Conservation (phyloP, 2,329 filamentous ascomycete genomes). For the Nothomitra cinnamomea region DNA sequence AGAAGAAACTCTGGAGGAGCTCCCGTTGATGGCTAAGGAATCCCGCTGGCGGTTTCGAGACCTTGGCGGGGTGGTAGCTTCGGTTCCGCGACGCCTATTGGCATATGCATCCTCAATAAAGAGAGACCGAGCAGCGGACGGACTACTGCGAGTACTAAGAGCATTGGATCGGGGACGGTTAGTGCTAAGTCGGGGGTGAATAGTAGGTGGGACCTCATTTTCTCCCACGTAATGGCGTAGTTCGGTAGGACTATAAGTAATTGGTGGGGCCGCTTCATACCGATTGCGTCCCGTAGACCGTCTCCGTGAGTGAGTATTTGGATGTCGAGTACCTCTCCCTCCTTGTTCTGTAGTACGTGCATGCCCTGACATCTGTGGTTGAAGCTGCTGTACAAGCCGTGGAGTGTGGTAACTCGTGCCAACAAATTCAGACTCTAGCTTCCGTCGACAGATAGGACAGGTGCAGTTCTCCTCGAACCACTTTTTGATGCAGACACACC, state of each 20-base stretch:
- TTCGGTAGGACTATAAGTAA: neutral
- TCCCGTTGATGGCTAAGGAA: neutral
- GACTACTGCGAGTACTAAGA: neutral
- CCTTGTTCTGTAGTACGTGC: neutral
- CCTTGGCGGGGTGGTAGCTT: neutral
- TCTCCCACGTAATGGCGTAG: neutral
- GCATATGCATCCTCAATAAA: neutral
- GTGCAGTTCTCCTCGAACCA: slow-evolving; percentile 46
- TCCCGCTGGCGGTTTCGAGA: neutral
- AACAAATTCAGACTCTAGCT: slow-evolving; percentile 35
- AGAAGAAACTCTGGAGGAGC: neutral
- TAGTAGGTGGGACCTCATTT: neutral
- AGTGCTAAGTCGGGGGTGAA: neutral
- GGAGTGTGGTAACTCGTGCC: slow-evolving; percentile 12
- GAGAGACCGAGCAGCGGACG: neutral
- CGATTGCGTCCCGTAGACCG: neutral
- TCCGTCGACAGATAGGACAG: slow-evolving; percentile 47
- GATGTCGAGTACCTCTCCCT: too few species aligned
- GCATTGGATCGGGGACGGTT: neutral
- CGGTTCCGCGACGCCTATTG: neutral
- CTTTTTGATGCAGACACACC: slow-evolving; percentile 45
- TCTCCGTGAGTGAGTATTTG: too few species aligned
- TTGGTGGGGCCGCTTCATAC: neutral
- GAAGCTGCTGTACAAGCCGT: neutral
- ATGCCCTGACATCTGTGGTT: slow-evolving; percentile 32